Evolutionary conservation across 1,139 yeast species (phyloP), one percentile per base, ranked within the genome.

Genomic region (Saccharomyces uvarum): DNA sequence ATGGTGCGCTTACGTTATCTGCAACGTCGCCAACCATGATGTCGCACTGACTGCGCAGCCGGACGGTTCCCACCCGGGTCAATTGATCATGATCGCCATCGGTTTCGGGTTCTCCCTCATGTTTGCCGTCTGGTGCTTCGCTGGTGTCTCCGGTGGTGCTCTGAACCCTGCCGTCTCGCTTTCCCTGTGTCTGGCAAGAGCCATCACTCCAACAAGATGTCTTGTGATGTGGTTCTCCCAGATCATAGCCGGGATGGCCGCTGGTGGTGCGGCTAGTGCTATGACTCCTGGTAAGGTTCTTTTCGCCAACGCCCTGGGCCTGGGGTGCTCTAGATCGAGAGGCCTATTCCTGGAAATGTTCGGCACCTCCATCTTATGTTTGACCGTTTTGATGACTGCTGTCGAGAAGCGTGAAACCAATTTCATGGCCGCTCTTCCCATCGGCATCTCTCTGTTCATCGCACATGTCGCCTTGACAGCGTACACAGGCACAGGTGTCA

Each of bases 401-500:
- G 95, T 88, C 63, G 96, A 88, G 73, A 86, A 86, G 73, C 84
- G 83, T 68, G 77, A 80, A 60, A 87, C 88, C 55, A 86, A 91
- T 50, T 82, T 77, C 71, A 77, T 86, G 75, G 96, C 96, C 52
- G 95, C 96, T 56, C 78, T 87, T 59, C 88, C 79, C 66, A 88
- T 88, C 73, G 96, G 97, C 70, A 72, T 88, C 58, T 80, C 96
- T 24, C 77, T 89, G 63, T 85, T 89, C 75, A 75, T 88, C 65
- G 95, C 87, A 48, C 96, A 89, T 70, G 81, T 88, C 77, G 78
- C 87, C 62, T 80, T 87, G 70, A 88, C 89, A 57, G 87, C 79
- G 80, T 86, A 82, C 76, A 86, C 96, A 54, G 96, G 96, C 70
- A 96, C 96, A 48, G 96, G 96, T 69, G 77, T 88, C 68, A 88